Conservation (phyloP, 768 basidiomycete genomes). For the Dendrothele bispora region DNA sequence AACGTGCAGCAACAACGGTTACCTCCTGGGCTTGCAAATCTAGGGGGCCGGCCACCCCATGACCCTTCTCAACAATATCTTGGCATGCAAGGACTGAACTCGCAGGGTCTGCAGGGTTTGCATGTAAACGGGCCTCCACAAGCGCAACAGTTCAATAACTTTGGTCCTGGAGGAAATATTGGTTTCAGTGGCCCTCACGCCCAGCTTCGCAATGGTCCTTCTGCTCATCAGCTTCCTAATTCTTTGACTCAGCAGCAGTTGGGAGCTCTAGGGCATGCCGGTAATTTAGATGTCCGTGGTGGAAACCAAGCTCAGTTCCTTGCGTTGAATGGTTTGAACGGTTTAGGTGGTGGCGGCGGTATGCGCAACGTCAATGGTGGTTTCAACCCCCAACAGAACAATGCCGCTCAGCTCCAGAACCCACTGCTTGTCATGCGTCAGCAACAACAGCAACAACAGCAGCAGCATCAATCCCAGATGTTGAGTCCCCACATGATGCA, state of each 20-base stretch:
- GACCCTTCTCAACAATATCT: constrained; percentile 71
- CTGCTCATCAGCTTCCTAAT: constrained; percentile 48
- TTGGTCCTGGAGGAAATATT: constrained; percentile 41
- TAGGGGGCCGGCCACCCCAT: constrained; percentile 80
- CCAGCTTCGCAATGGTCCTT: constrained; percentile 54
- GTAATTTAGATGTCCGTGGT: constrained; percentile 54
- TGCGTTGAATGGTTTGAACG: constrained; percentile 41
- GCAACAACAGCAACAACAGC: constrained; percentile 37
- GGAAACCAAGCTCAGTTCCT: constrained; percentile 52
- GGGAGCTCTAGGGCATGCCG: constrained; percentile 52
- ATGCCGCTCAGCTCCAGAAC: constrained; percentile 37
- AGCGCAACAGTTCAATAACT: constrained; percentile 53
- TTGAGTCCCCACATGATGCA: too few species aligned
- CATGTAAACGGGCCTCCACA: constrained; percentile 47
- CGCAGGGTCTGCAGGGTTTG: constrained; percentile 45
- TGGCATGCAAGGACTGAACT: constrained; percentile 45
- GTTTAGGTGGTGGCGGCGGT: constrained; percentile 45
- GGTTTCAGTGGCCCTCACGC: constrained; percentile 43
- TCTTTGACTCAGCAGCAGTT: constrained; percentile 47
- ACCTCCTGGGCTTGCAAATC: constrained; percentile 79
- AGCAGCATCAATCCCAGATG: constrained; percentile 52
- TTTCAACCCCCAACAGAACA: constrained; percentile 48
- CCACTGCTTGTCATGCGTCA: constrained; percentile 50
- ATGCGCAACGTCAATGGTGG: constrained; percentile 40
- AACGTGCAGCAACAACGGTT: constrained; percentile 56